A percentile compares a stretch with the other conserved stretches of the same genome.
phyloP scores from a whole-genome alignment of 1,139 yeast species.

The Hansenula sp. region DNA sequence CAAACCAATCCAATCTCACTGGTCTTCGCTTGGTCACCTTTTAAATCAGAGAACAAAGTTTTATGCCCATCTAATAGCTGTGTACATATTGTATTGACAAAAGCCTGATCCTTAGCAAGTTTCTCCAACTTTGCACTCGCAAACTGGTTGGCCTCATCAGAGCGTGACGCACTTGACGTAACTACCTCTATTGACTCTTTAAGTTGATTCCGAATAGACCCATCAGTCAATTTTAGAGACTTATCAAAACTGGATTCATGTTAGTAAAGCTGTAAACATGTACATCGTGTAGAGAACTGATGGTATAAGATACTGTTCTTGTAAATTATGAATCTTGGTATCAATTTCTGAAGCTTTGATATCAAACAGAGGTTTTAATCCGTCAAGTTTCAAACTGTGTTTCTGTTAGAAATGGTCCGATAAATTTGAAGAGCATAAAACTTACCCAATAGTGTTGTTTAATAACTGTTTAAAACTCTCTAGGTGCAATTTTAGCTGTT shows the following conservation, averaged over 20 bases:
- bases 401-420: too few relatives aligned
- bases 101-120: neutral
- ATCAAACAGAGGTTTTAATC: neutral
- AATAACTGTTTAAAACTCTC: neutral
- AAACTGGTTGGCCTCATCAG: neutral
- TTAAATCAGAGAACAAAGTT: neutral
- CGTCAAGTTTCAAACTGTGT: neutral
- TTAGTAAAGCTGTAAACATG: too few relatives aligned
- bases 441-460: neutral
- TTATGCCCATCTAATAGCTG: neutral
- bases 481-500: neutral
- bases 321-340: neutral
- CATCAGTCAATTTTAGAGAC: neutral
- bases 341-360: neutral
- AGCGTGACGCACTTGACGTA: too few relatives aligned
- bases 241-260: neutral
- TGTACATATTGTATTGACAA: neutral
- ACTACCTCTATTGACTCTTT: neutral
- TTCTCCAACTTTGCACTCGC: slow-evolving; percentile 2
- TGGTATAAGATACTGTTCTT: neutral
- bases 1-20: neutral
- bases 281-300: too few relatives aligned
- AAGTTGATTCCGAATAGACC: neutral
- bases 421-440: too few relatives aligned
- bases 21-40: neutral